These are phyloP conservation scores for Aureobasidium sp. DNA, from an alignment of 2,329 filamentous ascomycete species.

Conservation along the genomic window DNA sequence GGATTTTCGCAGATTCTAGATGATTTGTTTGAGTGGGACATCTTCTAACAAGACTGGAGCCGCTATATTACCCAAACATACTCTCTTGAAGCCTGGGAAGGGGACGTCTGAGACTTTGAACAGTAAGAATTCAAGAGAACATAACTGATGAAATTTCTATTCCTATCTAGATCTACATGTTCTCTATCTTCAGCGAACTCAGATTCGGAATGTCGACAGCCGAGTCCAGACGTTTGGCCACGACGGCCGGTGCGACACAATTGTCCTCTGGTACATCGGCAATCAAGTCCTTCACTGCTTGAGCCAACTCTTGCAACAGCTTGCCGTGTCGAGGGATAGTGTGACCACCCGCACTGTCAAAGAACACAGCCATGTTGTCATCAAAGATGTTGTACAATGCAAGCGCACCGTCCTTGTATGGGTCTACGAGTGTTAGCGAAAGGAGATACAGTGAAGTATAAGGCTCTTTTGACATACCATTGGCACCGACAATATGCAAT, in stretches of 20 bases:
- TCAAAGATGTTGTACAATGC: neutral
- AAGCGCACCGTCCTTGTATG: neutral
- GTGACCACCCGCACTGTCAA: neutral
- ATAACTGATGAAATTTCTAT: neutral
- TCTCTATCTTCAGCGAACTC: neutral
- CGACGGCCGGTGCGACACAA: neutral
- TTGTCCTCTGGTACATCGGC: neutral
- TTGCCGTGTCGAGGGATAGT: neutral
- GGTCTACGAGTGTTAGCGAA: neutral
- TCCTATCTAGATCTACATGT: neutral
- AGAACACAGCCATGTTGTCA: neutral
- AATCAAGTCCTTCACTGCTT: neutral
- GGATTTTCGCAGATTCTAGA: too few species aligned
- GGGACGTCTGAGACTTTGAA: too few species aligned
- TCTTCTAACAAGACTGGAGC: too few species aligned
- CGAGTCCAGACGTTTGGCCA: neutral
- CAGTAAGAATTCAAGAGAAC: neutral
- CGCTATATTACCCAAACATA: too few species aligned
- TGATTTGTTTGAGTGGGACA: too few species aligned
- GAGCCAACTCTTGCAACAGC: neutral
- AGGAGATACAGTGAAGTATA: neutral
- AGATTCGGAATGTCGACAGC: neutral
- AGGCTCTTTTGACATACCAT: neutral
- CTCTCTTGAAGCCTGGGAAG: too few species aligned
- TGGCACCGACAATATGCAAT: neutral